These are phyloP conservation scores for Xylaria sp. DNA, from an alignment of 2,329 filamentous ascomycete genomes.

Conservation along the genomic window DNA sequence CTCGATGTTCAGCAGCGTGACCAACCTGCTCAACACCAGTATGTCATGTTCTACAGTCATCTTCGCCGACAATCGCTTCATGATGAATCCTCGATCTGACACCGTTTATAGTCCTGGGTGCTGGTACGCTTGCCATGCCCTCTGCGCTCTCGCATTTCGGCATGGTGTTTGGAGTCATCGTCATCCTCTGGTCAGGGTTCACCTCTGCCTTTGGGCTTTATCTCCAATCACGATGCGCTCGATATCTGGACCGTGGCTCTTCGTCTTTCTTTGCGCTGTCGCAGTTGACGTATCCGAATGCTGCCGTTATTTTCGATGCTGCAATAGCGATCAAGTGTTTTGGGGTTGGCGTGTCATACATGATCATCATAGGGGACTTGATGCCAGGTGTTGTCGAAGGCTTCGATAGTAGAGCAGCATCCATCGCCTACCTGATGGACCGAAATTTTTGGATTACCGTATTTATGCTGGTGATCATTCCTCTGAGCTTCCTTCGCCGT, in stretches of 20 bases:
- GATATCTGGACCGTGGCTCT: constrained; percentile 88
- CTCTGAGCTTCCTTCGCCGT: constrained; percentile 88
- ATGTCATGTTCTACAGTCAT: constrained; percentile 47
- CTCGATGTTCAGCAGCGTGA: constrained; percentile 87
- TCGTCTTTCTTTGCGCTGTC: constrained; percentile 97
- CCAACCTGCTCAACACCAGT: constrained; percentile 98
- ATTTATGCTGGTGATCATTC: constrained; percentile 97
- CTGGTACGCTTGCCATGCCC: constrained; percentile 95
- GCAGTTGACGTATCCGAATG: constrained; percentile 96
- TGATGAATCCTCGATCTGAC: constrained; percentile 26
- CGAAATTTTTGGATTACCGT: constrained; percentile 97
- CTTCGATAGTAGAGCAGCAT: constrained; percentile 72
- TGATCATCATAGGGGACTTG: constrained; percentile 97
- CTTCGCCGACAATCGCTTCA: neutral
- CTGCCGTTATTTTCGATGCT: constrained; percentile 92
- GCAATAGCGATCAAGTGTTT: constrained; percentile 99
- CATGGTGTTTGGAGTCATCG: constrained; percentile 81
- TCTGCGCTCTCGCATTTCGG: constrained; percentile 95
- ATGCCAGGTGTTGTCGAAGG: constrained; percentile 95
- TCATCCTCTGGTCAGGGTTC: constrained; percentile 91
- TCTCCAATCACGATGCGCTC: constrained; percentile 89
- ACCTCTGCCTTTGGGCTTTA: constrained; percentile 94
- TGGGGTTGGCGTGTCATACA: constrained; percentile 94
- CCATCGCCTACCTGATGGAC: constrained; percentile 81
- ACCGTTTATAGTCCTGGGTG: constrained; percentile 78